Evolutionary conservation across 495 filamentous ascomycete genomes (phyloP).

Genomic region (Trichoderma virens): DNA sequence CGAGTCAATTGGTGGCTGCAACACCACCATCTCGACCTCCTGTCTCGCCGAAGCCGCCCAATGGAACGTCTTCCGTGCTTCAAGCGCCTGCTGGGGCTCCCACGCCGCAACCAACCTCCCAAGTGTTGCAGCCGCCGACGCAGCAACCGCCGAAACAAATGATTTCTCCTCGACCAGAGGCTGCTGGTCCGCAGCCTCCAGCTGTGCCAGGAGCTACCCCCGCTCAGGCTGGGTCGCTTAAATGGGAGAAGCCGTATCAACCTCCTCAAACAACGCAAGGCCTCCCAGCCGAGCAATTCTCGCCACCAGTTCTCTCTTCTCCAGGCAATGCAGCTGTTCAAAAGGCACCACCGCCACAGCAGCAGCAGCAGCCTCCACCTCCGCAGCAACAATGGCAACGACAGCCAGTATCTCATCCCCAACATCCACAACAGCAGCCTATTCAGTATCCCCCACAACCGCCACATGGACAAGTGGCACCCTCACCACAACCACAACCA

Average conservation of each 20-base stretch:
- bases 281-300: constrained; percentile 13
- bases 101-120: not conserved
- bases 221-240: constrained; percentile 19
- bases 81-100: constrained; percentile 7
- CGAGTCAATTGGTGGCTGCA: not conserved
- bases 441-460: constrained; percentile 15
- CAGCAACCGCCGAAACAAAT: constrained; percentile 1
- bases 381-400: constrained; percentile 16
- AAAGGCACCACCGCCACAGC: constrained; percentile 9
- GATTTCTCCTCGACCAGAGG: constrained; percentile 16
- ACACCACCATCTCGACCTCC: not conserved
- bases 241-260: constrained; percentile 47
- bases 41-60: not conserved
- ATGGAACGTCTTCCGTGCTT: constrained; percentile 1
- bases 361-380: constrained; percentile 16
- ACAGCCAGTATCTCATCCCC: constrained; percentile 14
- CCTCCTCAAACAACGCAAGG: constrained; percentile 20
- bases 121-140: not conserved
- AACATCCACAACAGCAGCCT: constrained; percentile 15
- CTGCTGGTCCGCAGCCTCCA: constrained; percentile 14
- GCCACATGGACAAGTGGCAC: constrained; percentile 16
- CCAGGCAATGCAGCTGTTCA: constrained; percentile 8
- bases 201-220: constrained; percentile 7
- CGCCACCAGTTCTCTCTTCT: constrained; percentile 14
- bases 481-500: constrained; percentile 15